These are phyloP conservation scores for Tulasnella sp. DNA, from an alignment of 768 basidiomycete genomes.

Conservation along the genomic window DNA sequence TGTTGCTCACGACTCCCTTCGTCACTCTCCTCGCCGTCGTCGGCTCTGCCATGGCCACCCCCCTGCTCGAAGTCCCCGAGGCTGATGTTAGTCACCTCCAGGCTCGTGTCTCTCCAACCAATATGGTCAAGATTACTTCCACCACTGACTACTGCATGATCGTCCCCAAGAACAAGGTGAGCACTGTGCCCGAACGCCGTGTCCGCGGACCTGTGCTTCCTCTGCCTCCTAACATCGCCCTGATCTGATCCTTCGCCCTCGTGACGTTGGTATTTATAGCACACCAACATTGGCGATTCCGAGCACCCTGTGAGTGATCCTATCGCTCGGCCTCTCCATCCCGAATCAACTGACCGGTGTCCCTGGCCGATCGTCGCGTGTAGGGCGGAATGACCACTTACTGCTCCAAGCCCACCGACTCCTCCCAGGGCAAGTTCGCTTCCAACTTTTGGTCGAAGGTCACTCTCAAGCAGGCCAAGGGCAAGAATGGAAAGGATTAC, in stretches of 20 bases:
- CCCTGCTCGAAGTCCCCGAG: constrained; percentile 9
- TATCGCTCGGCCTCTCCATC: neutral
- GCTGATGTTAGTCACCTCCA: neutral
- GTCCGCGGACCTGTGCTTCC: neutral
- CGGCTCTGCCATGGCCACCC: neutral
- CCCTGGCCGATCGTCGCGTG: neutral
- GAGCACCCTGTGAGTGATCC: constrained; percentile 22
- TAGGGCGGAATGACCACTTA: constrained; percentile 25
- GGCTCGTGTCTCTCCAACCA: constrained; percentile 1
- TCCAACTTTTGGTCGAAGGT: constrained; percentile 27
- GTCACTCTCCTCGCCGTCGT: neutral
- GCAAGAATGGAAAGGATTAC: constrained; percentile 16
- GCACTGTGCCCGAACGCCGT: neutral
- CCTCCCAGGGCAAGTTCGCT: constrained; percentile 20
- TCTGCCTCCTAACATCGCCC: neutral
- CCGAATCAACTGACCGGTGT: neutral
- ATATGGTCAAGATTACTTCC: constrained; percentile 22
- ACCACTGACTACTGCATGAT: constrained; percentile 27
- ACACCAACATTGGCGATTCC: constrained; percentile 29
- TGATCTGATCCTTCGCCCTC: neutral
- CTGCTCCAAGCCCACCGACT: neutral
- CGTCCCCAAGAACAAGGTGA: constrained; percentile 22
- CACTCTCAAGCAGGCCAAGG: neutral
- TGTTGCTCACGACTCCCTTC: neutral
- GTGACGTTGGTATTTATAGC: neutral